phyloP scores from a whole-genome alignment of 495 filamentous ascomycete genomes.

The Lentithecium fluviatile region DNA sequence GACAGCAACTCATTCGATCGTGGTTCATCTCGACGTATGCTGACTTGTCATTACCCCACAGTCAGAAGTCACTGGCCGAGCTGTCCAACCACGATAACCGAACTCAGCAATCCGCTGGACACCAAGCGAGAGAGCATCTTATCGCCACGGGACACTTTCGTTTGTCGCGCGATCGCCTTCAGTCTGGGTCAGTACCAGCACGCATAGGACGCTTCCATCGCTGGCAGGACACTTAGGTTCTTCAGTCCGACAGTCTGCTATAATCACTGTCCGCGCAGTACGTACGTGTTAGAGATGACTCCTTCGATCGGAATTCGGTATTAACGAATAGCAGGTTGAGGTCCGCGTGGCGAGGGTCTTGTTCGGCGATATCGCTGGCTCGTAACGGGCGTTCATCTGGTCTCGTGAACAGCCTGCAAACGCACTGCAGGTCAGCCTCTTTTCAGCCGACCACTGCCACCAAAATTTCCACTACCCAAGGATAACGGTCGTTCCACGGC shows the following conservation, averaged over 20 bases:
- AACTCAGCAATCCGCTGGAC: conserved; percentile 22
- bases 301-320: not conserved
- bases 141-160: conserved; percentile 22
- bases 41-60: conserved; percentile 25
- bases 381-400: conserved; percentile 25
- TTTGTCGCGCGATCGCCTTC: conserved; percentile 14
- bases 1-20: conserved; percentile 13
- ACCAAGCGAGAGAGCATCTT: conserved; percentile 22
- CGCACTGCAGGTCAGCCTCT: conserved; percentile 21
- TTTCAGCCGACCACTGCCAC: conserved; percentile 19
- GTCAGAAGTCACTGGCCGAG: conserved; percentile 7
- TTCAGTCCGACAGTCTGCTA: not conserved
- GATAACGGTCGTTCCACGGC: conserved; percentile 26
- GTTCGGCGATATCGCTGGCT: conserved; percentile 26
- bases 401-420: conserved; percentile 36
- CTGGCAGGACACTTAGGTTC: not conserved
- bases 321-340: conserved; percentile 8
- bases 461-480: conserved; percentile 27
- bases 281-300: conserved; percentile 8
- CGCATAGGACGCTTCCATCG: not conserved
- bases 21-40: conserved; percentile 9
- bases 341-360: not conserved
- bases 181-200: conserved; percentile 1
- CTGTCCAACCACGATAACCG: conserved; percentile 24
- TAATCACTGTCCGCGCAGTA: conserved; percentile 7